Conservation (phyloP, 257 asterid species). For the Linderniella brevidens region DNA sequence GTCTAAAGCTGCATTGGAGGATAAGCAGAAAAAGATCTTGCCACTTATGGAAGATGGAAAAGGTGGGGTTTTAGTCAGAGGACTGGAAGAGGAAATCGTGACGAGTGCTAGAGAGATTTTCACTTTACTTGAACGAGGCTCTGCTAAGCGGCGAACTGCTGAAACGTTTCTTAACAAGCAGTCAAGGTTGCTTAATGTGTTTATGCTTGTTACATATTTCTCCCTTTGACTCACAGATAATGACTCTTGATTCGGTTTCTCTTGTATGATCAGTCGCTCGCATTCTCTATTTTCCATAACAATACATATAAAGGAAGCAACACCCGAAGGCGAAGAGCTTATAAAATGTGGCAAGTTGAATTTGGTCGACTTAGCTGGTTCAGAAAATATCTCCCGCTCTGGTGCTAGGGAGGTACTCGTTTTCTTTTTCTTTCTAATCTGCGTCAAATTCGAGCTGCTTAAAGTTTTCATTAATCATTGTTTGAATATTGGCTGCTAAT, state of each 20-base stretch:
- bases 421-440: not conserved
- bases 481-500: not conserved
- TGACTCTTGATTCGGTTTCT: slow-evolving; percentile 1
- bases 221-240: not conserved
- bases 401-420: slow-evolving; percentile 68
- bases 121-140: slow-evolving; percentile 58
- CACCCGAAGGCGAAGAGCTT: slow-evolving; percentile 79
- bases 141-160: slow-evolving; percentile 73
- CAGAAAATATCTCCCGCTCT: slow-evolving; percentile 71
- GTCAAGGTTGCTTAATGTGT: slow-evolving; percentile 33
- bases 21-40: slow-evolving; percentile 55
- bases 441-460: not conserved
- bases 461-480: no score
- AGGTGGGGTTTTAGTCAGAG: slow-evolving; percentile 80
- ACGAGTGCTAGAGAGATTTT: slow-evolving; percentile 65
- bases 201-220: not conserved
- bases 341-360: slow-evolving; percentile 78
- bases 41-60: slow-evolving; percentile 86
- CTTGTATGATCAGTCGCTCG: slow-evolving; percentile 50
- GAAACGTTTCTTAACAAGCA: slow-evolving; percentile 71
- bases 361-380: slow-evolving; percentile 76
- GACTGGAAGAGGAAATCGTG: slow-evolving; percentile 76
- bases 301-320: slow-evolving; percentile 75
- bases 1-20: slow-evolving; percentile 36
- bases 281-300: slow-evolving; percentile 79